phyloP scores from a whole-genome alignment of 2,329 filamentous ascomycete species.

The Thielaviopsis ethacetica region DNA sequence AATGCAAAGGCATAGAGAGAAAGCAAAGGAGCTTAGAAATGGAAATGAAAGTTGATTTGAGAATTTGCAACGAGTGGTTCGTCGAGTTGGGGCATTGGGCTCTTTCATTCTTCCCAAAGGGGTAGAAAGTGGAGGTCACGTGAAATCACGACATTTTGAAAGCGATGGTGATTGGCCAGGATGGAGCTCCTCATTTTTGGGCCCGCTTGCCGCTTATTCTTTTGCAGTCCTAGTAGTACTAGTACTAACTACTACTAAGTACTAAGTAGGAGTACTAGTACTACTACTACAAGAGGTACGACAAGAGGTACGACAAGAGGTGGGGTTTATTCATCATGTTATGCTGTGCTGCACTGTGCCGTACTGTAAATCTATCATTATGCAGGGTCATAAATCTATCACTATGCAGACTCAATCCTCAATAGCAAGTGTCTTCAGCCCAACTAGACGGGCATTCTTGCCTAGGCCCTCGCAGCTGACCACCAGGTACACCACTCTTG shows the following conservation, averaged over 20 bases:
- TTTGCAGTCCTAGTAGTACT: too few species aligned
- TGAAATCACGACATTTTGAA: slow-evolving; percentile 11
- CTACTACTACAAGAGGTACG: too few species aligned
- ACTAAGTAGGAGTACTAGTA: too few species aligned
- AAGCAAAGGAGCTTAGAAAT: neutral
- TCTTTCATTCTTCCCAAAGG: neutral
- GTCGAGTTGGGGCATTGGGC: neutral
- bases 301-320: too few species aligned
- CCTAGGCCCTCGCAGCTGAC: slow-evolving; percentile 43
- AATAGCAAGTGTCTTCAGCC: slow-evolving; percentile 60
- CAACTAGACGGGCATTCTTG: slow-evolving; percentile 48
- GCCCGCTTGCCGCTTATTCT: neutral
- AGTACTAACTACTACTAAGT: too few species aligned
- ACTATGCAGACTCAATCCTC: slow-evolving; percentile 27
- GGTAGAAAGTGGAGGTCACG: slow-evolving; percentile 9
- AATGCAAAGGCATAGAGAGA: neutral
- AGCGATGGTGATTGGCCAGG: slow-evolving; percentile 7
- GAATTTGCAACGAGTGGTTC: neutral
- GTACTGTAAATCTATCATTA: too few species aligned
- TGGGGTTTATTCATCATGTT: too few species aligned
- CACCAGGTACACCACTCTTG: slow-evolving; percentile 65
- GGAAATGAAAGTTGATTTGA: neutral
- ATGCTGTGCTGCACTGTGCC: too few species aligned
- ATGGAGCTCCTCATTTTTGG: slow-evolving; percentile 7
- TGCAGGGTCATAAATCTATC: too few species aligned